phyloP scores from a whole-genome alignment of 2,329 filamentous ascomycete species.

The Ophiocordyceps camponoti-rufipedis region DNA sequence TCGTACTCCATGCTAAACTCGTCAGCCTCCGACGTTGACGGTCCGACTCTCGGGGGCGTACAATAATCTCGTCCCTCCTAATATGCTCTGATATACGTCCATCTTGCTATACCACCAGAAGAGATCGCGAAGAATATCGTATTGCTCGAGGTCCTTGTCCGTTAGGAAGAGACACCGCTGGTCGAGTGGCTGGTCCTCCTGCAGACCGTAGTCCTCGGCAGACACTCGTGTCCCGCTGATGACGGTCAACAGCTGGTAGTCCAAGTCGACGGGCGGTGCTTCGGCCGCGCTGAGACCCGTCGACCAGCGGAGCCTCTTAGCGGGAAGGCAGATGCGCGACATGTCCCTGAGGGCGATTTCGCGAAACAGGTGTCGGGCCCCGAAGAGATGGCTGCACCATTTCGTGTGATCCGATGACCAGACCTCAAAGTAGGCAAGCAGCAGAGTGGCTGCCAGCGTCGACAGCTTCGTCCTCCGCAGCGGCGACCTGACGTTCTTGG shows the following conservation, averaged over 20 bases:
- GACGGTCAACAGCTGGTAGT: slow-evolving; percentile 21
- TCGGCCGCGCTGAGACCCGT: slow-evolving; percentile 3
- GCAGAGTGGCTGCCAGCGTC: slow-evolving; percentile 71
- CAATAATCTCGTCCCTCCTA: slow-evolving; percentile 75
- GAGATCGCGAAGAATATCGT: slow-evolving; percentile 66
- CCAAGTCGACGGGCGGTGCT: slow-evolving; percentile 18
- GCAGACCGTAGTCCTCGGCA: slow-evolving; percentile 19
- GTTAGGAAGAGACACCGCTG: slow-evolving; percentile 13
- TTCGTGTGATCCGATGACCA: slow-evolving; percentile 89
- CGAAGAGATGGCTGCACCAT: slow-evolving; percentile 85
- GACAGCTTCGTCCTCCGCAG: slow-evolving; percentile 54
- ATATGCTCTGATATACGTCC: slow-evolving; percentile 76
- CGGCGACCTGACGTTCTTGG: slow-evolving; percentile 53
- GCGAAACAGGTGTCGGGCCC: slow-evolving; percentile 61
- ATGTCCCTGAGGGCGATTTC: slow-evolving; percentile 66
- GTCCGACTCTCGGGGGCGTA: slow-evolving; percentile 27
- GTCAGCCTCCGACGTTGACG: slow-evolving; percentile 5
- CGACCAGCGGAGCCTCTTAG: slow-evolving; percentile 27
- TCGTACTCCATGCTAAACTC: slow-evolving; percentile 53
- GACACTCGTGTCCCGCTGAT: slow-evolving; percentile 21
- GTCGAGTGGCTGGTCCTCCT: slow-evolving; percentile 10
- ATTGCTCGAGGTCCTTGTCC: slow-evolving; percentile 55
- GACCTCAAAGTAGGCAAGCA: slow-evolving; percentile 85
- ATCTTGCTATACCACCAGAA: slow-evolving; percentile 97
- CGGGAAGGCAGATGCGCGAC: slow-evolving; percentile 49